Evolutionary conservation across 305 asterid genomes (phyloP), one percentile per base, ranked within the genome.

Genomic region (Fraxinus latifolia): DNA sequence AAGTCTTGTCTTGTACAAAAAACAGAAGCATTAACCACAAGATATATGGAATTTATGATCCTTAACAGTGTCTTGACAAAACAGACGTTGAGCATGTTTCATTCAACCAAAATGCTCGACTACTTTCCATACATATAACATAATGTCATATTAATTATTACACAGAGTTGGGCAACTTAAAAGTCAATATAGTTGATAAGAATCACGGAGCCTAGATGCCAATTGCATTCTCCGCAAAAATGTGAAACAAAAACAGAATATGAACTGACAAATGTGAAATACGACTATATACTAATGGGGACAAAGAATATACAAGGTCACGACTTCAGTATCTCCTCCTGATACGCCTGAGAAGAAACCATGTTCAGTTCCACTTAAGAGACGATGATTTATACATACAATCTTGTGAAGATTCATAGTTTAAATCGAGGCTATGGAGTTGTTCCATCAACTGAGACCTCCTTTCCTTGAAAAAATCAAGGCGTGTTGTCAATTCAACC

Each of bases 401-500:
- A 77, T 94, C 98, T 11, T 88, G 96, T 50, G 96, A 87, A 19
- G 91, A 58, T 78, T 87, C 97, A 77, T 92, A 87, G 90, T 92
- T 93, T 76, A 93, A 77, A 85, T 95, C 99, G 33, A 95, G 89
- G 87, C 77, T 94, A 84, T 95, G 97, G 81, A 95, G 98, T 76
- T 95, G 99, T 81, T 94, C 99, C 98, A 95, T 95, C 88, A 95
- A 86, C 88, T 95, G 98, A 33, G 99, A 94, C 83, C 99, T 90
- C 83, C 99, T 82, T 80, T 95, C 99, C 92, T 94, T 95, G 89
- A 95, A 95, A 89, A 94, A 95, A 85, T 93, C 99, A 15, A 95
- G 93, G 36, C 97, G 99, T 4, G 99, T 88, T 2, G 98, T 95
- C 86, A 95, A 58, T 85, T 95, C 98, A 60, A 95, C 92, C 91